These are phyloP conservation scores for Aspergillus vadensis DNA, from an alignment of 2,329 filamentous ascomycete species.

Conservation along the genomic window DNA sequence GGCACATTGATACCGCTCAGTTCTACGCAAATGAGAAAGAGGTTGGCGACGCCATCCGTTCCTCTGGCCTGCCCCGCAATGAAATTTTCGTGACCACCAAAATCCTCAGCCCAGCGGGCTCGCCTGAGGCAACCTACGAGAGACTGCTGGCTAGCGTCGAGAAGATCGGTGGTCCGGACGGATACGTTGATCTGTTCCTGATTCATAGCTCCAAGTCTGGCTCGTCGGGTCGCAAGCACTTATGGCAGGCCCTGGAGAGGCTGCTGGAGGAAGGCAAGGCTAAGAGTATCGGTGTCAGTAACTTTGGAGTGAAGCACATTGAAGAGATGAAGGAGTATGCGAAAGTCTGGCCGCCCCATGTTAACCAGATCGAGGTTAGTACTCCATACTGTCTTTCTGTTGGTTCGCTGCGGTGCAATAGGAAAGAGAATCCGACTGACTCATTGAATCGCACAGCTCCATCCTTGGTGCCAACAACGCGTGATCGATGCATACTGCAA, in stretches of 20 bases:
- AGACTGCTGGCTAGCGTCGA: conserved; percentile 63
- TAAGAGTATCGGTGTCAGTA: conserved; percentile 71
- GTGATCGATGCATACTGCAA: conserved; percentile 59
- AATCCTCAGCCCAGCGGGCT: conserved; percentile 58
- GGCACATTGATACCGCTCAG: conserved; percentile 63
- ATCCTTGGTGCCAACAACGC: conserved; percentile 71
- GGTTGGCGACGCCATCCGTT: conserved; percentile 64
- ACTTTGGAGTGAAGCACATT: conserved; percentile 68
- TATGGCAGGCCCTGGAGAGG: conserved; percentile 69
- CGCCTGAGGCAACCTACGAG: conserved; percentile 61
- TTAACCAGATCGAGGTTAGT: conserved; percentile 72
- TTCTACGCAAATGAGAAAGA: conserved; percentile 70
- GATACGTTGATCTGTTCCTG: conserved; percentile 71
- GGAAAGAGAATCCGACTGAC: conserved; percentile 18
- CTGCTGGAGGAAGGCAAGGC: conserved; percentile 61
- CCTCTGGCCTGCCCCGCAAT: conserved; percentile 54
- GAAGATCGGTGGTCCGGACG: conserved; percentile 59
- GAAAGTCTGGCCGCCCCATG: conserved; percentile 68
- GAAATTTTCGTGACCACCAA: conserved; percentile 73
- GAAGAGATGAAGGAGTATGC: conserved; percentile 68
- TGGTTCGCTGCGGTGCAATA: too few species aligned
- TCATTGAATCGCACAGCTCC: conserved; percentile 54
- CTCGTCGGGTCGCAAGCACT: conserved; percentile 56
- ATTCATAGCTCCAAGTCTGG: conserved; percentile 67
- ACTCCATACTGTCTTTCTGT: background rate